These are phyloP conservation scores for Chytriomyces hyalinus DNA, from an alignment of 192 early-diverging fungal species.

Conservation along the genomic window DNA sequence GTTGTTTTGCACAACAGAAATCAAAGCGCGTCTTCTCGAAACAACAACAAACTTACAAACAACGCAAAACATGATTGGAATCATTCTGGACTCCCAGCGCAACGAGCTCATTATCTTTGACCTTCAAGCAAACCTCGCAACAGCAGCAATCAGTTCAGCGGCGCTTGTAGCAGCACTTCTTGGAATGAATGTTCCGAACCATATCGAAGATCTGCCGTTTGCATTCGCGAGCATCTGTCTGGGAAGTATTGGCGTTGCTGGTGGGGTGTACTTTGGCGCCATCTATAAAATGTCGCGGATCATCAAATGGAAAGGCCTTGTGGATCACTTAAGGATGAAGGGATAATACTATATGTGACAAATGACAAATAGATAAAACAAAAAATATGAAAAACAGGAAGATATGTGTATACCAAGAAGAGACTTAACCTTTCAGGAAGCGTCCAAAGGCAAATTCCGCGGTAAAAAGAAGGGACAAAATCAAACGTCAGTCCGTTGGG, in stretches of 20 bases:
- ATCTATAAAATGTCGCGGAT: constrained; percentile 13
- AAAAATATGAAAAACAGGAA: background rate
- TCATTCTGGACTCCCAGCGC: constrained; percentile 82
- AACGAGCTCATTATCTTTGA: constrained; percentile 87
- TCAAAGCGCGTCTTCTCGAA: constrained; percentile 43
- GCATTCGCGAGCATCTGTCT: constrained; percentile 69
- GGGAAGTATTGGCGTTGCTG: background rate
- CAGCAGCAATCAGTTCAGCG: constrained; percentile 74
- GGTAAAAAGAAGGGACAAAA: too few species aligned
- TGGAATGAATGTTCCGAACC: constrained; percentile 88
- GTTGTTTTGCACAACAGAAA: constrained; percentile 22
- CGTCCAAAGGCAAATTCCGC: too few species aligned
- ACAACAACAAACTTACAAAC: constrained; percentile 77
- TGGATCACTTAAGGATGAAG: background rate
- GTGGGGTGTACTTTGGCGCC: constrained; percentile 19
- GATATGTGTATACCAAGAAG: too few species aligned
- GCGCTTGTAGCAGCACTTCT: constrained; percentile 78
- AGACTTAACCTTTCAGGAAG: too few species aligned
- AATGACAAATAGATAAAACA: background rate
- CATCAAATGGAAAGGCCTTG: constrained; percentile 22
- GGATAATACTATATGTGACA: too few species aligned
- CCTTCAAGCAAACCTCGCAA: constrained; percentile 79
- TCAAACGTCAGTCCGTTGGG: too few species aligned
- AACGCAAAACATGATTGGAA: constrained; percentile 84
- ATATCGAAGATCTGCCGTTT: constrained; percentile 70